These are phyloP conservation scores for Hemileccinum rubropunctum DNA, from an alignment of 768 basidiomycete species.

Conservation along the genomic window DNA sequence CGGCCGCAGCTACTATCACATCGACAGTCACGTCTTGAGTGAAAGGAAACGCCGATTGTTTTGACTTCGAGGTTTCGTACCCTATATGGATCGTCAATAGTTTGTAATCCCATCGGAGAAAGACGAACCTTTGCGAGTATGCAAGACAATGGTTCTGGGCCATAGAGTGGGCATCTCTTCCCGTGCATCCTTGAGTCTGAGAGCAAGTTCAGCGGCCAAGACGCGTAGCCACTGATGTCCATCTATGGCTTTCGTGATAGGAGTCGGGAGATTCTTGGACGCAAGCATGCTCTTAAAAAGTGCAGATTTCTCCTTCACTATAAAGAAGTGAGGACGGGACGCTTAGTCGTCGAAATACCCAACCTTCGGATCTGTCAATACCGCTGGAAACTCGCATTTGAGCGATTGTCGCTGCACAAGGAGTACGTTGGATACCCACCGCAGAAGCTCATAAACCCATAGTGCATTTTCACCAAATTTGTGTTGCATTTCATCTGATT, in stretches of 20 bases:
- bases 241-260: conserved; percentile 69
- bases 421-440: conserved; percentile 44
- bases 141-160: conserved; percentile 90
- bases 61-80: conserved; percentile 65
- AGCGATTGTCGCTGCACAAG: background rate
- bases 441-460: conserved; percentile 90
- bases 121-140: conserved; percentile 62
- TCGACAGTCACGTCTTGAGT: conserved; percentile 71
- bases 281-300: conserved; percentile 92
- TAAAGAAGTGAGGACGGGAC: background rate
- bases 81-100: conserved; percentile 40
- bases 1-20: conserved; percentile 68
- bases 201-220: conserved; percentile 84
- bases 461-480: conserved; percentile 80
- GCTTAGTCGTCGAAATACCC: conserved; percentile 1
- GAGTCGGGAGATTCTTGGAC: conserved; percentile 87
- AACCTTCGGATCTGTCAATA: conserved; percentile 87
- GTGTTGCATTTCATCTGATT: conserved; percentile 68
- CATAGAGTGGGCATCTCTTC: conserved; percentile 70
- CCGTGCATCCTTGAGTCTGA: conserved; percentile 81
- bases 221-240: conserved; percentile 91
- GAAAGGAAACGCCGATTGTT: conserved; percentile 88
- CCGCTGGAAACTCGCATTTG: conserved; percentile 46
- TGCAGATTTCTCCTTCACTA: conserved; percentile 82
- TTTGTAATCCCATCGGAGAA: background rate